phyloP scores from a whole-genome alignment of 163 green algal species.

The Chlorella variabilis region DNA sequence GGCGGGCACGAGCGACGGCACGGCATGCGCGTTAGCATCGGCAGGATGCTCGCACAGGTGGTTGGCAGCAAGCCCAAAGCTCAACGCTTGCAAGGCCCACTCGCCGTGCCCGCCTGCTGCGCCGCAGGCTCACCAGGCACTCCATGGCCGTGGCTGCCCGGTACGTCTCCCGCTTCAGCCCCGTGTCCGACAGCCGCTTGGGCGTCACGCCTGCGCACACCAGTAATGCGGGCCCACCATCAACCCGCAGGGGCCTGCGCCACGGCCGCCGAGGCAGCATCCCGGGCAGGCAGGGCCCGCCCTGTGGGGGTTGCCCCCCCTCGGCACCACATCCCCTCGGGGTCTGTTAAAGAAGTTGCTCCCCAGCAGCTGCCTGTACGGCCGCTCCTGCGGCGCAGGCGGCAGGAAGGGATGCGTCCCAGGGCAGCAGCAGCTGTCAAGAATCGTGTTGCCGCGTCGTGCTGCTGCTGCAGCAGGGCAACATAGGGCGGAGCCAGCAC shows the following conservation, averaged over 20 bases:
- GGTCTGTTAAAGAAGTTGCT: conserved; percentile 40
- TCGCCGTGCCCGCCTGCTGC: too few species aligned
- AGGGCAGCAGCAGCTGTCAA: background rate
- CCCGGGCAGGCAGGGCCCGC: too few species aligned
- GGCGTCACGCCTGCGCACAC: conserved; percentile 42
- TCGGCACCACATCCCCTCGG: conserved; percentile 59
- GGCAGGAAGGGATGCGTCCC: background rate
- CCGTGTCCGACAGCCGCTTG: conserved; percentile 47
- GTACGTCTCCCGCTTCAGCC: conserved; percentile 50
- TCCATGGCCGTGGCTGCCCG: conserved; percentile 61
- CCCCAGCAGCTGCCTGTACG: conserved; percentile 3
- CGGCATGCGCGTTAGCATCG: background rate
- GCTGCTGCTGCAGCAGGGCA: too few species aligned
- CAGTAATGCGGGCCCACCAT: background rate
- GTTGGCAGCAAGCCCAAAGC: too few species aligned
- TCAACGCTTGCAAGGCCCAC: too few species aligned
- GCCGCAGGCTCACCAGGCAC: conserved; percentile 56
- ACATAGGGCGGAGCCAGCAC: too few species aligned
- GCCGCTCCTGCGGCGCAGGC: background rate
- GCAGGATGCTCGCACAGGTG: too few species aligned
- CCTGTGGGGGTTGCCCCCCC: conserved; percentile 65
- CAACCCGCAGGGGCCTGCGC: too few species aligned
- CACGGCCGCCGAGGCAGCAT: too few species aligned
- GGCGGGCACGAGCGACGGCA: background rate
- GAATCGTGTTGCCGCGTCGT: background rate